These are phyloP conservation scores for Casuarina equisetifolia DNA, from an alignment of 306 rosid species.

Conservation along the genomic window DNA sequence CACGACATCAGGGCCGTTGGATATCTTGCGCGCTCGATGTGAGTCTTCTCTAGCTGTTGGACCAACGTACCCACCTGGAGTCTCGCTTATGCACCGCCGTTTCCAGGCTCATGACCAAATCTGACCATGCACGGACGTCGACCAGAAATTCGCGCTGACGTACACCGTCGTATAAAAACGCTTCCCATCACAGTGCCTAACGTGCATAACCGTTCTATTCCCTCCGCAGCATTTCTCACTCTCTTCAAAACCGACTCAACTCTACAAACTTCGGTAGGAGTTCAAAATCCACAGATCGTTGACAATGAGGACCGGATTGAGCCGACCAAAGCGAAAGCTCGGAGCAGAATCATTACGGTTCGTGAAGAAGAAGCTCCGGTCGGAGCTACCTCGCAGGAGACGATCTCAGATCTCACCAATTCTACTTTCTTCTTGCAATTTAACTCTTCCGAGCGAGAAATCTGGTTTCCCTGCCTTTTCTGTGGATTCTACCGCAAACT, in stretches of 20 bases:
- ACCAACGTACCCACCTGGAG: not conserved
- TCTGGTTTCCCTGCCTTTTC: conserved; percentile 31
- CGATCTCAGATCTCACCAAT: conserved; percentile 60
- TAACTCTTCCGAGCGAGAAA: conserved; percentile 10
- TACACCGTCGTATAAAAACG: conserved; percentile 41
- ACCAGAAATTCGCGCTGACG: conserved; percentile 27
- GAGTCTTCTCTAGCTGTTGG: not conserved
- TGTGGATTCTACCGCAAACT: conserved; percentile 47
- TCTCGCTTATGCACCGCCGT: no score
- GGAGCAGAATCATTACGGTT: conserved; percentile 26
- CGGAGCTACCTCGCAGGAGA: conserved; percentile 60
- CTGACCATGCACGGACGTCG: not conserved
- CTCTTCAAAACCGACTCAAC: conserved; percentile 11
- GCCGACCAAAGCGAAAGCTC: conserved; percentile 40
- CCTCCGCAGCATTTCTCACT: not conserved
- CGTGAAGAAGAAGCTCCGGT: conserved; percentile 66
- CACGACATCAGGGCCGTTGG: no score
- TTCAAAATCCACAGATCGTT: not conserved
- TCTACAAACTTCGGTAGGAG: conserved; percentile 18
- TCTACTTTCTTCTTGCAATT: conserved; percentile 23
- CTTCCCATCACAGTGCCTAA: conserved; percentile 6
- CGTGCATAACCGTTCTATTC: conserved; percentile 55
- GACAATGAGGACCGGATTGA: conserved; percentile 41
- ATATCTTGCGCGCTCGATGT: no score
- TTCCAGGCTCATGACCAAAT: not conserved